phyloP scores from a whole-genome alignment of 2,329 filamentous ascomycete genomes.

The Fusarium sp. region DNA sequence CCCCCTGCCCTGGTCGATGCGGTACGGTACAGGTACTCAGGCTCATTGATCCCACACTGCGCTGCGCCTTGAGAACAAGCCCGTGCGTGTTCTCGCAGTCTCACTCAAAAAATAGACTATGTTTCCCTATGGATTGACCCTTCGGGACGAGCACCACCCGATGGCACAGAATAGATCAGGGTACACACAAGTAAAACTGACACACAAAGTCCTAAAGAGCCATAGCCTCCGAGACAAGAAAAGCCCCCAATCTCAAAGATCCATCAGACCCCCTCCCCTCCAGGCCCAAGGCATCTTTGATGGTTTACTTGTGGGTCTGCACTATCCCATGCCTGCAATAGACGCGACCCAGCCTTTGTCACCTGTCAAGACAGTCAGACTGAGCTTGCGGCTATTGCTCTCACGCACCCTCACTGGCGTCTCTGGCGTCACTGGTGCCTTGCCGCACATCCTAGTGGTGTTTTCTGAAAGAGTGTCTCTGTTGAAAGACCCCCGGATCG shows the following conservation, averaged over 20 bases:
- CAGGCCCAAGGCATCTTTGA: slow-evolving; percentile 47
- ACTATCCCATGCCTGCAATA: slow-evolving; percentile 49
- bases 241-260: slow-evolving; percentile 41
- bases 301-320: slow-evolving; percentile 42
- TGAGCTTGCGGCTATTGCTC: slow-evolving; percentile 47
- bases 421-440: slow-evolving; percentile 50
- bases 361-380: slow-evolving; percentile 52
- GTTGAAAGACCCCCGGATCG: slow-evolving; percentile 21
- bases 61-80: slow-evolving; percentile 47
- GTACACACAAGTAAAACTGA: slow-evolving; percentile 35
- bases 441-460: slow-evolving; percentile 41
- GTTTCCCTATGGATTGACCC: slow-evolving; percentile 1
- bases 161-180: slow-evolving; percentile 31
- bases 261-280: slow-evolving; percentile 28
- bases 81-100: slow-evolving; percentile 32
- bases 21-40: slow-evolving; percentile 38
- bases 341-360: slow-evolving; percentile 48
- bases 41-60: slow-evolving; percentile 37
- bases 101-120: slow-evolving; percentile 33
- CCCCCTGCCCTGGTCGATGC: slow-evolving; percentile 30
- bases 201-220: slow-evolving; percentile 32
- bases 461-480: slow-evolving; percentile 28
- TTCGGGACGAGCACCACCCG: slow-evolving; percentile 30
- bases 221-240: slow-evolving; percentile 32
- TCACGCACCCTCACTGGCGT: slow-evolving; percentile 47